These are phyloP conservation scores for Podila epicladia DNA, from an alignment of 192 early-diverging fungal species.

Conservation along the genomic window DNA sequence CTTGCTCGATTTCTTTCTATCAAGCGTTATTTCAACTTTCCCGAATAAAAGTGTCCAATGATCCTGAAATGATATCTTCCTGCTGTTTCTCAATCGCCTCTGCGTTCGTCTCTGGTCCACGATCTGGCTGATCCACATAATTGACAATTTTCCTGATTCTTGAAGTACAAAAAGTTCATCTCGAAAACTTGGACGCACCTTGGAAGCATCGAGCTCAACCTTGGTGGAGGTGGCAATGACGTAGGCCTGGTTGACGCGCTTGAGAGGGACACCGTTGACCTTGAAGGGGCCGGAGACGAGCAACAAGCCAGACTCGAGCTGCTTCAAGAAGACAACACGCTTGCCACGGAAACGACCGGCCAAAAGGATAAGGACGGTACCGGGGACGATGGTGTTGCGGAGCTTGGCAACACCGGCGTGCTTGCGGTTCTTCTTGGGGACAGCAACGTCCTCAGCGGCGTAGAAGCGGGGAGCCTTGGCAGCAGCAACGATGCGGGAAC, in stretches of 20 bases:
- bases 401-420: constrained; percentile 73
- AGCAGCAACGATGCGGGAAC: constrained; percentile 71
- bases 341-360: constrained; percentile 95
- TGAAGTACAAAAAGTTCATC: neutral
- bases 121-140: neutral
- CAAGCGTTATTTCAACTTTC: neutral
- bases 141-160: neutral
- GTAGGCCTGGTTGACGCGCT: constrained; percentile 99
- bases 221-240: constrained; percentile 99
- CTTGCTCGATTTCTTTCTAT: neutral
- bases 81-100: neutral
- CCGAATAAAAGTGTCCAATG: neutral
- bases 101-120: neutral
- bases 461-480: constrained; percentile 81
- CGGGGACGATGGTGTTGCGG: constrained; percentile 93
- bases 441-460: constrained; percentile 85
- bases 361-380: constrained; percentile 92
- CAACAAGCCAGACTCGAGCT: constrained; percentile 93
- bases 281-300: constrained; percentile 98
- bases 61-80: neutral
- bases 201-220: constrained; percentile 85
- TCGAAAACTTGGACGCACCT: constrained; percentile 63
- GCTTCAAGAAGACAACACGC: constrained; percentile 99
- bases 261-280: constrained; percentile 98
- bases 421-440: constrained; percentile 87